Conservation (phyloP, 306 rosid genomes). For the Vigna mungo region DNA sequence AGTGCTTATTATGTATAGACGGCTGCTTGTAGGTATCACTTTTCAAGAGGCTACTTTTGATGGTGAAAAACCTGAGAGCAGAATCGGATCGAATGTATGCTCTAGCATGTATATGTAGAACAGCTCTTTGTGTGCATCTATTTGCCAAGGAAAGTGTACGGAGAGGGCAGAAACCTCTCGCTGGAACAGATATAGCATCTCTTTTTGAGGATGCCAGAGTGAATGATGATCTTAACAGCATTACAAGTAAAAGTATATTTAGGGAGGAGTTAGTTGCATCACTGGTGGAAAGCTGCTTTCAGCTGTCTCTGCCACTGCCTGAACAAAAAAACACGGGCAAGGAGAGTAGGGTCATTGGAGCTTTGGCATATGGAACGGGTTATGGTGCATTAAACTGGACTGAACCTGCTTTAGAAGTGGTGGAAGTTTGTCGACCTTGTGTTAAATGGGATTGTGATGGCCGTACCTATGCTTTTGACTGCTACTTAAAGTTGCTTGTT, state of each 20-base stretch:
- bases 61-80: conserved; percentile 98
- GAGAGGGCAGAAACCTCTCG: conserved; percentile 98
- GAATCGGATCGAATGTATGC: conserved; percentile 99
- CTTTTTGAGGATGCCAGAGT: conserved; percentile 94
- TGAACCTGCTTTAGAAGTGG: conserved; percentile 97
- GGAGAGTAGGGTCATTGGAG: conserved; percentile 99
- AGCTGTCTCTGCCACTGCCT: conserved; percentile 96
- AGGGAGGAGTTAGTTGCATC: conserved; percentile 99
- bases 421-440: conserved; percentile 98
- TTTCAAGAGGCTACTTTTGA: conserved; percentile 91
- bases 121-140: conserved; percentile 97
- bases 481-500: conserved; percentile 97
- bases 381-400: conserved; percentile 99
- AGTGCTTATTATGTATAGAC: conserved; percentile 39
- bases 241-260: conserved; percentile 87
- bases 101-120: conserved; percentile 95
- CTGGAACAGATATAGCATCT: conserved; percentile 98
- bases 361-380: conserved; percentile 99
- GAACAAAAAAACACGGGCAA: conserved; percentile 90
- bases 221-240: conserved; percentile 86
- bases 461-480: conserved; percentile 93
- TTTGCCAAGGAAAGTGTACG: conserved; percentile 99
- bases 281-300: conserved; percentile 97
- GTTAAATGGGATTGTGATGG: conserved; percentile 99
- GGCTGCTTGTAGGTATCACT: conserved; percentile 73